Base-by-base conservation (phyloP, 495 filamentous ascomycete species). In the Chaetomium fimeti region DNA sequence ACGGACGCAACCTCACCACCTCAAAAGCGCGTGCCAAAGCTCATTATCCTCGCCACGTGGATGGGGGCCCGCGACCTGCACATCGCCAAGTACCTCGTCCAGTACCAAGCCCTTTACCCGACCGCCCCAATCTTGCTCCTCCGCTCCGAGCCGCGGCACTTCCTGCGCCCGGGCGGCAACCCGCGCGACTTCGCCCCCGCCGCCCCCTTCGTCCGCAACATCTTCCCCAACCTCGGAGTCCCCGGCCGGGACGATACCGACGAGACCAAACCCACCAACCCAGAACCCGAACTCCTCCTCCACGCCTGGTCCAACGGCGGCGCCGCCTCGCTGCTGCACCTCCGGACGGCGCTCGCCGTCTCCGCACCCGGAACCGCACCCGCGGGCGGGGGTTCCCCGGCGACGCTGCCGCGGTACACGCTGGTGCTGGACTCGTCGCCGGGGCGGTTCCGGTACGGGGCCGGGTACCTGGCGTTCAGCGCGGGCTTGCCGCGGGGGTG, bases 261-360 rank as follows among this genome's bases (percentile, higher is more conserved):
- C 40, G 11, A 43, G 13, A 16, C 1, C 32, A 36, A 36, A 36
- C 32, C 32, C 32, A 36, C 32, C 32, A 11, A 54, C 12, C 22
- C 25, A 16, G 22, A 72, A 64, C 61, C 78, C 4, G 62, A 77
- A 57, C 66, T 82, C 8, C 65, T 79, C 5, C 66, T 77, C 63
- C 79, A 83, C 66, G 42, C 74, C 52, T 80, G 76, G 64, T 81
- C 78, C 51, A 81, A 80, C 71, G 80, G 79, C 57, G 80, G 80
- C 20, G 66, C 68, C 27, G 38, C 65, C n/a, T 67, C 69, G 3
- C 69, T 76, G 15, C 62, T 52, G 9, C 60, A 62, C 3, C 40
- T 80, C 0, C 74, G 74, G 27, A 59, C 58, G 36, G 29, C 52
- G 24, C 69, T 74, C 56, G 20, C n/a, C 38, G 62, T 52, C 29